These are phyloP conservation scores for Tetragonia tetragonoides DNA, from an alignment of 148 eudicot species.

Conservation along the genomic window DNA sequence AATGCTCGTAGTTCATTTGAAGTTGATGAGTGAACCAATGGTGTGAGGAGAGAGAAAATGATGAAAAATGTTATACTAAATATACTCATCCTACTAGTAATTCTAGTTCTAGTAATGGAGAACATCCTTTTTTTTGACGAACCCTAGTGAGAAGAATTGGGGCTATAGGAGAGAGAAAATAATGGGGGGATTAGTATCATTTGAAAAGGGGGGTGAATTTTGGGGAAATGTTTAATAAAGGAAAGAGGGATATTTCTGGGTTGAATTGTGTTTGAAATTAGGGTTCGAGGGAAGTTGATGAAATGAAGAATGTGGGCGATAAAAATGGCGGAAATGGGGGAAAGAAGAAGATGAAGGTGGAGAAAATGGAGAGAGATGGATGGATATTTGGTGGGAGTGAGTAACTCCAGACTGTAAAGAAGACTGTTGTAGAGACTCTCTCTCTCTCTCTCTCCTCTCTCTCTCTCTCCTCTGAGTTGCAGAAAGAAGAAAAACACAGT, in stretches of 20 bases:
- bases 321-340: conserved; percentile 18
- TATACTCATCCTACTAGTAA: no score
- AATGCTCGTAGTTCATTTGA: conserved; percentile 61
- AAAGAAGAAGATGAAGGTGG: not conserved
- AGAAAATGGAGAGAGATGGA: not conserved
- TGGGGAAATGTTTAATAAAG: not conserved
- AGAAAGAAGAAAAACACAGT: not conserved
- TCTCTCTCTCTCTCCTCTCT: not conserved
- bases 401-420: not conserved
- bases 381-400: not conserved
- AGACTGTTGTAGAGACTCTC: no score
- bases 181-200: not conserved
- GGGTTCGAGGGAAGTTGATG: conserved; percentile 11
- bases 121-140: conserved; percentile 14
- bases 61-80: not conserved
- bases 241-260: not conserved
- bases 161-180: not conserved
- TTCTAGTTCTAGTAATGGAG: not conserved
- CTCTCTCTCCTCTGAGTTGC: conserved; percentile 1
- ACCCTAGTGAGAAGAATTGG: not conserved
- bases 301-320: not conserved
- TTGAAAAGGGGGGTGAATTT: not conserved
- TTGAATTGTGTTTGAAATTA: not conserved
- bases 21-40: conserved; percentile 15
- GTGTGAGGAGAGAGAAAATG: conserved; percentile 18